Percentiles rank a stretch among this genome's conserved stretches.
These are phyloP conservation scores for Cystobasidiaceae sp. DNA, from an alignment of 1,284 basidiomycete genomes.

Conservation along the genomic window DNA sequence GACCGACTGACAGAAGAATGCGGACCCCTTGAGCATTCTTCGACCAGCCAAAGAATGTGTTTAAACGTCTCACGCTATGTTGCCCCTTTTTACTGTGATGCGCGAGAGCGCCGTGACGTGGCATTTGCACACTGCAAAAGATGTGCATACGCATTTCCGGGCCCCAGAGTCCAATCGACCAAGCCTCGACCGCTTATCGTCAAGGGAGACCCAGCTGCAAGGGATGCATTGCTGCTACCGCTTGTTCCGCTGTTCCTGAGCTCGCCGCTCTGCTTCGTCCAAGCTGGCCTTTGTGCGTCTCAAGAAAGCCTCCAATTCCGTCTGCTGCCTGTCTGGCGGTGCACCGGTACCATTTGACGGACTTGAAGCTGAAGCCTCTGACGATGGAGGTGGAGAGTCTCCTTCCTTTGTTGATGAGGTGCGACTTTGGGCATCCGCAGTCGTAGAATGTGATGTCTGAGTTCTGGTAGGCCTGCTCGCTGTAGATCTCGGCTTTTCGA, in stretches of 20 bases:
- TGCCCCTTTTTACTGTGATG: too few species aligned
- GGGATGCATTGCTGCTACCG: not conserved
- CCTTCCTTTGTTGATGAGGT: not conserved
- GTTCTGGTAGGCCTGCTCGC: not conserved
- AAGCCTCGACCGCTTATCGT: too few species aligned
- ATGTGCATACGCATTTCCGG: too few species aligned
- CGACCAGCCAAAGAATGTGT: too few species aligned
- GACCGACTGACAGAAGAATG: too few species aligned
- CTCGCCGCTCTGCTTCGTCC: conserved; percentile 21
- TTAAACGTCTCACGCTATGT: too few species aligned
- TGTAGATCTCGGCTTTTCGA: conserved; percentile 26
- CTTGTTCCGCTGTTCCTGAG: conserved; percentile 13
- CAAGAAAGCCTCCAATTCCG: conserved; percentile 21
- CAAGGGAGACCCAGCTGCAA: not conserved
- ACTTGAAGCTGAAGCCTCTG: too few species aligned
- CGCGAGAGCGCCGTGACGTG: too few species aligned
- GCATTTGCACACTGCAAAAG: too few species aligned
- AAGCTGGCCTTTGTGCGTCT: conserved; percentile 15
- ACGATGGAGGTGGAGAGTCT: too few species aligned
- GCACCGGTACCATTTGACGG: too few species aligned
- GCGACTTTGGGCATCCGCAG: not conserved
- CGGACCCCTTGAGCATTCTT: too few species aligned
- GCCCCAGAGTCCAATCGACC: not conserved
- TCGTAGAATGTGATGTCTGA: not conserved
- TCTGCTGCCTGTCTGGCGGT: not conserved